Evolutionary conservation across 192 early-diverging fungal species (phyloP), one percentile per base, ranked within the genome.

Genomic region (Entomortierella parvispora): DNA sequence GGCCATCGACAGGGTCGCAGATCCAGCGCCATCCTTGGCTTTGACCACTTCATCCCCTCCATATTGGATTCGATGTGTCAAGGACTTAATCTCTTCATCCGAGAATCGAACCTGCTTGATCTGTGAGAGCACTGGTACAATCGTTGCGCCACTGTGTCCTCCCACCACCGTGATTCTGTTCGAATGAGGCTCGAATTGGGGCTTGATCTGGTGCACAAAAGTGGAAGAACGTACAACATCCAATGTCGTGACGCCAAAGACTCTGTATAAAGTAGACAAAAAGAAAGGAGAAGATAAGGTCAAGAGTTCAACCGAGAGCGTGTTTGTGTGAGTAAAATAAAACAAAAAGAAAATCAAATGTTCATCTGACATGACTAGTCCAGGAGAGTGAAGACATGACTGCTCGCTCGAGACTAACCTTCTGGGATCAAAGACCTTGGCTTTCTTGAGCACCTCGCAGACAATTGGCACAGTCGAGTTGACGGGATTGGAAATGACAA

Each of bases 21-120:
- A 92, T 34, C 92, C 94, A 31, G 92, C 90, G 47, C 96, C 81
- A 42, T 79, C 77, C 91, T 98, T 98, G 70, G 97, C 97, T 90
- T 97, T 94, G 71, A 98, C 95, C 22, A 98, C 97, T 81, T 98
- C 97, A 80, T 98, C 97, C 52, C 97, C 97, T 71, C 94, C 97
- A 79, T 88, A 97, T 85, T 98, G 97, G 71, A 98, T 98, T 66
- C 95, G 94, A 68, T 96, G 70, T 37, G 97, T 98, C 40, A 98
- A 84, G n/a, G 85, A 84, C 79, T 96, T 93, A 55, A 90, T 77
- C 87, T 96, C 90, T 66, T 93, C 91, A 22, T 90, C 70, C 46
- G 88, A 85, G 71, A 99, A 90, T 43, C 84, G 86, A 23, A 89
- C 63, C 23, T 87, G 81, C 46, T 68, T 49, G 61, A 77, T 64